phyloP scores from a whole-genome alignment of 495 filamentous ascomycete species.

The Aspergillus hancockii region DNA sequence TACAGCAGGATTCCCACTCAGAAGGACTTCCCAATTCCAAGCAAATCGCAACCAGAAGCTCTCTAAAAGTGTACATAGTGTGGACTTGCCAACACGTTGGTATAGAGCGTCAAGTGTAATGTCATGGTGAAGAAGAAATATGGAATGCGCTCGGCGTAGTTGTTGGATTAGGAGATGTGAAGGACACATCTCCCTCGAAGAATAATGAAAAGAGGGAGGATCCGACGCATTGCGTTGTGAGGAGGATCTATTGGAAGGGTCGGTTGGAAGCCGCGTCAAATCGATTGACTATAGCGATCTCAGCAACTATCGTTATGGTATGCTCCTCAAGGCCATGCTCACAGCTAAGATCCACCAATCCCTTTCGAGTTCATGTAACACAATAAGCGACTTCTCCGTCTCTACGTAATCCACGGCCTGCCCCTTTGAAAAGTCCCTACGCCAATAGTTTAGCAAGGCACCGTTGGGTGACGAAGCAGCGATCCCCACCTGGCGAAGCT shows the following conservation, averaged over 20 bases:
- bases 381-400: constrained; percentile 81
- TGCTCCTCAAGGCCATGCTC: constrained; percentile 25
- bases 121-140: constrained; percentile 87
- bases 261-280: constrained; percentile 58
- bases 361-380: constrained; percentile 80
- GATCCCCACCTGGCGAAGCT: constrained; percentile 73
- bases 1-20: constrained; percentile 83
- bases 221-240: constrained; percentile 22
- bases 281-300: constrained; percentile 63
- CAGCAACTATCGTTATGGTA: constrained; percentile 12
- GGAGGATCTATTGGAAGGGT: constrained; percentile 26
- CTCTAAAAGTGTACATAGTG: constrained; percentile 65
- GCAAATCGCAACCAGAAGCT: constrained; percentile 84
- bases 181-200: constrained; percentile 85
- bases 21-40: constrained; percentile 81
- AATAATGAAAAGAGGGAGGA: constrained; percentile 62
- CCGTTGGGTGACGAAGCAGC: constrained; percentile 10
- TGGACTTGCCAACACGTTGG: constrained; percentile 56
- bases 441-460: constrained; percentile 8
- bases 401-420: constrained; percentile 81
- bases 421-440: constrained; percentile 75
- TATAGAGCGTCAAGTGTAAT: constrained; percentile 66
- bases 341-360: constrained; percentile 97
- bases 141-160: constrained; percentile 74
- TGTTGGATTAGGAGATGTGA: constrained; percentile 76